Conservation (phyloP, 768 basidiomycete genomes). For the Kwoniella sp. region DNA sequence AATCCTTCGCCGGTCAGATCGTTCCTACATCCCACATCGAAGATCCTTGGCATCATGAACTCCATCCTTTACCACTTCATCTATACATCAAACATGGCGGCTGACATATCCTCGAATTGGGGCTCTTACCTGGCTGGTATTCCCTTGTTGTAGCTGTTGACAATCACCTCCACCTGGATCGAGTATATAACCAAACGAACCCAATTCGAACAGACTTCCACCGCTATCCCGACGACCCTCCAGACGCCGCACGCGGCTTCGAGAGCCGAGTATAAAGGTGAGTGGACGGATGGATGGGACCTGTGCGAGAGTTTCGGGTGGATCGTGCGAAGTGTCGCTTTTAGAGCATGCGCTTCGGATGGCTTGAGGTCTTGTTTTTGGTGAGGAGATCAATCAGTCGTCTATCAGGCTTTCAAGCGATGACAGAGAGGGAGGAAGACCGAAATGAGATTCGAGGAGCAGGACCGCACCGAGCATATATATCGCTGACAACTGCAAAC, state of each 20-base stretch:
- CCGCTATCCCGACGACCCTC: constrained; percentile 35
- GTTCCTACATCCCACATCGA: no score
- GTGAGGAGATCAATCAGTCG: no score
- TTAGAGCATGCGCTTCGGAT: no score
- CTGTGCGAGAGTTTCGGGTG: background rate
- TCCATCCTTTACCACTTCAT: background rate
- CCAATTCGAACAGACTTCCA: constrained; percentile 44
- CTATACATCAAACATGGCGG: no score
- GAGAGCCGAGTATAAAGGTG: constrained; percentile 40
- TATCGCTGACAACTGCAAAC: no score
- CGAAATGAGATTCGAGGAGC: no score
- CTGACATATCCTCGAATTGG: background rate
- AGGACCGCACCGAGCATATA: no score
- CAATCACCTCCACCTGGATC: constrained; percentile 48
- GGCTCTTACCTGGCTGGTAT: background rate
- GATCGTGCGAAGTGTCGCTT: no score
- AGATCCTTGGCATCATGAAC: no score
- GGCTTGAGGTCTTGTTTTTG: constrained; percentile 3
- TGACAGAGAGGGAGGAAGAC: no score
- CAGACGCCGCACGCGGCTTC: constrained; percentile 29
- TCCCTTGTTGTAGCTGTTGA: constrained; percentile 33
- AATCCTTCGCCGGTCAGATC: background rate
- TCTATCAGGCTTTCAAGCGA: no score
- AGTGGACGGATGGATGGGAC: constrained; percentile 9
- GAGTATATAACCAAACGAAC: constrained; percentile 50